Evolutionary conservation across 768 basidiomycete species (phyloP).

Genomic region (Lactarius sanguifluus): DNA sequence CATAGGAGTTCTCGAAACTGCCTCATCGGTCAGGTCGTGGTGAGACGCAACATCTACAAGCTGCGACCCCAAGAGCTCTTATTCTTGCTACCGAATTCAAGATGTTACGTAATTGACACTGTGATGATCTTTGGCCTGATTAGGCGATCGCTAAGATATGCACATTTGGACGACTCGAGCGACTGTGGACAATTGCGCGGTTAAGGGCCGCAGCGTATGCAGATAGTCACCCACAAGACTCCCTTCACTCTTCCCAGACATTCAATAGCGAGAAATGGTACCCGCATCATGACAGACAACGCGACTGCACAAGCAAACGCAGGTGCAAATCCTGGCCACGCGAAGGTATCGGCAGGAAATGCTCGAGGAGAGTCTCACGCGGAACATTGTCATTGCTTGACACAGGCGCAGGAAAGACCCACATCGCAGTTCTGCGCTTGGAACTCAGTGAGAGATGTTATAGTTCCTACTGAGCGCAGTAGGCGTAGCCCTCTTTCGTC

Average conservation of each 20-base stretch:
- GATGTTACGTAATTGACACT: neutral
- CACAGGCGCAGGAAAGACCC: constrained; percentile 80
- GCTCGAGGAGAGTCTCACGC: constrained; percentile 62
- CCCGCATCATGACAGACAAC: constrained; percentile 10
- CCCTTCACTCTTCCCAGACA: neutral
- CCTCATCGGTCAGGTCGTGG: neutral
- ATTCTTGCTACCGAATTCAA: neutral
- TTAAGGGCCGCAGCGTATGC: neutral
- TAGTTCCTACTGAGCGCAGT: no score
- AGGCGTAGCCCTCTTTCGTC: no score
- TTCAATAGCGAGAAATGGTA: neutral
- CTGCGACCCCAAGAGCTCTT: neutral
- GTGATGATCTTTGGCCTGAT: neutral
- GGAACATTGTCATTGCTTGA: constrained; percentile 72
- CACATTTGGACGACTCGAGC: neutral
- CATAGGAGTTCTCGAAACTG: neutral
- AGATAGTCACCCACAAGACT: neutral
- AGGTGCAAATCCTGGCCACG: constrained; percentile 23
- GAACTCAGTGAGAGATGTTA: constrained; percentile 39
- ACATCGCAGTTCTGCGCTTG: constrained; percentile 70
- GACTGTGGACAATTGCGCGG: neutral
- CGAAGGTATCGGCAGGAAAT: constrained; percentile 78
- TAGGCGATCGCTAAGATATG: neutral
- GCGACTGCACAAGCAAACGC: neutral
- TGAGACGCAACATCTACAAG: neutral